A percentile compares a stretch with the other conserved stretches of the same genome.
phyloP scores from a whole-genome alignment of 495 filamentous ascomycete genomes.

The Xylaria curta region DNA sequence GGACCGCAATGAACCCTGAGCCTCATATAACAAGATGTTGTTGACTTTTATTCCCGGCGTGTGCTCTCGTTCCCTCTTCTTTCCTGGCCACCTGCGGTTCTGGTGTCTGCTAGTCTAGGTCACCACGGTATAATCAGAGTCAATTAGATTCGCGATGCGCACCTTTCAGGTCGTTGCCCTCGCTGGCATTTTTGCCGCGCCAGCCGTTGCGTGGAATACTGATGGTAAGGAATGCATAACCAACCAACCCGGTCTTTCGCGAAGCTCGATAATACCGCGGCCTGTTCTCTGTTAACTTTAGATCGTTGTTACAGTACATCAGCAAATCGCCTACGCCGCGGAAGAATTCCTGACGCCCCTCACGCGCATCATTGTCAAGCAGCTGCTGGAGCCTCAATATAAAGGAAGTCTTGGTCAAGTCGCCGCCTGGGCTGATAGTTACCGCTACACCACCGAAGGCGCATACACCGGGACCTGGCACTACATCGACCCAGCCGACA shows the following conservation, averaged over 20 bases:
- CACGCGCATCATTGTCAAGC: conserved; percentile 33
- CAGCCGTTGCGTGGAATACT: conserved; percentile 39
- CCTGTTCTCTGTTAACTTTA: background rate
- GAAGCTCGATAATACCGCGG: background rate
- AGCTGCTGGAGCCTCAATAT: conserved; percentile 43
- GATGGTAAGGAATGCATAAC: conserved; percentile 27
- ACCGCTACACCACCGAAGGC: conserved; percentile 34
- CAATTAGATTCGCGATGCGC: conserved; percentile 19
- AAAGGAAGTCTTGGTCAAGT: conserved; percentile 40
- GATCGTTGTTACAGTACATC: conserved; percentile 30
- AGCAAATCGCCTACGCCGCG: conserved; percentile 44
- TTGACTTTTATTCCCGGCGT: background rate
- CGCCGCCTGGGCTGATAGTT: conserved; percentile 40
- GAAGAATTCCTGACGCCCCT: conserved; percentile 39
- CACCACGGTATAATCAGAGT: background rate
- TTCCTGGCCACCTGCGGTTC: background rate
- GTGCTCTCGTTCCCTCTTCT: background rate
- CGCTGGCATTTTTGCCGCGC: conserved; percentile 15
- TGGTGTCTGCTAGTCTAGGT: background rate
- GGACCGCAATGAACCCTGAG: background rate
- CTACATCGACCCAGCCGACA: conserved; percentile 26
- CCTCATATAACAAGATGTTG: conserved; percentile 14
- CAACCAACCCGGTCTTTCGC: background rate
- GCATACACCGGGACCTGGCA: conserved; percentile 31
- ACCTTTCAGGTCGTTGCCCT: conserved; percentile 13